Percentiles rank a stretch among this genome's conserved stretches.
Conservation (phyloP, 2,329 filamentous ascomycete species). For the Penicillium occitanis region DNA sequence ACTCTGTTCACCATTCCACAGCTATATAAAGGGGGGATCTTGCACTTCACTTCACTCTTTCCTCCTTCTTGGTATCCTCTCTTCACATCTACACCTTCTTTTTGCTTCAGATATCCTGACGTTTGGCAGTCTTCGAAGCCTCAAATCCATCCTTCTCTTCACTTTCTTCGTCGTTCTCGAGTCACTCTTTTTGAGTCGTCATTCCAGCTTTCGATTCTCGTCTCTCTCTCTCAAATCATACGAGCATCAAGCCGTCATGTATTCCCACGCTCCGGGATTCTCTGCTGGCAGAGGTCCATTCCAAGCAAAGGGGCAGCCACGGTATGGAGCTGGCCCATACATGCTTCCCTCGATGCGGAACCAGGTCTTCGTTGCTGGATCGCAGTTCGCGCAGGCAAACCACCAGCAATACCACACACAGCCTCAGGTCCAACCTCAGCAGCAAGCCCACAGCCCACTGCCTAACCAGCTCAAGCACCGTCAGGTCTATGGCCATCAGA, state of each 20-base stretch:
- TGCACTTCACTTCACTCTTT: conserved; percentile 5
- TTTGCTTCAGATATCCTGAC: background rate
- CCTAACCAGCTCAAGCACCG: background rate
- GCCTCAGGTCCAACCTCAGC: background rate
- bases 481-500: conserved; percentile 12
- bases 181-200: background rate
- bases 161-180: background rate
- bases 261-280: background rate
- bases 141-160: background rate
- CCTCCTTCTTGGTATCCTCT: background rate
- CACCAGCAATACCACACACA: background rate
- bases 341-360: background rate
- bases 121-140: background rate
- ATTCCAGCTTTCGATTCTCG: background rate
- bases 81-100: background rate
- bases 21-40: background rate
- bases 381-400: background rate
- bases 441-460: background rate
- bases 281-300: conserved; percentile 17
- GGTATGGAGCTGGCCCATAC: background rate
- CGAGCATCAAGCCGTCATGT: background rate
- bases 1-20: background rate
- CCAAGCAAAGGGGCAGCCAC: background rate
- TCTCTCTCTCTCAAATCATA: background rate
- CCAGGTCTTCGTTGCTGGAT: background rate